A percentile compares a stretch with the other conserved stretches of the same genome.
These are phyloP conservation scores for Rhynchosporium graminicola DNA, from an alignment of 2,329 filamentous ascomycete genomes.

Conservation along the genomic window DNA sequence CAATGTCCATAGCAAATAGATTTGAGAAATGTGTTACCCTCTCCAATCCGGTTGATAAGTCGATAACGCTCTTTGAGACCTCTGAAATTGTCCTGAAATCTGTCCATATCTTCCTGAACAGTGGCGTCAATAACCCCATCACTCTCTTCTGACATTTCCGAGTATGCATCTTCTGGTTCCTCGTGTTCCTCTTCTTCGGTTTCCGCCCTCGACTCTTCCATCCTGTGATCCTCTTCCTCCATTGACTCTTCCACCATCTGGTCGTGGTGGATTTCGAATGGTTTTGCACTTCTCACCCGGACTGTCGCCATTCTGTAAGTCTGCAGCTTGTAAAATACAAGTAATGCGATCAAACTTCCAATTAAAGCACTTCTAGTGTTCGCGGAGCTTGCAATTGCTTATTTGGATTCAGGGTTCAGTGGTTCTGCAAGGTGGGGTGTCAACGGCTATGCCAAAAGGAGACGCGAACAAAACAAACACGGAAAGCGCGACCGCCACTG, in stretches of 20 bases:
- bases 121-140: slow-evolving; percentile 64
- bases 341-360: slow-evolving; percentile 17
- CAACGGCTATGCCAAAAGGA: slow-evolving; percentile 21
- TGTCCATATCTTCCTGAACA: slow-evolving; percentile 84
- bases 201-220: slow-evolving; percentile 43
- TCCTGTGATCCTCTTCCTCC: slow-evolving; percentile 44
- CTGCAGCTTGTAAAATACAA: slow-evolving; percentile 16
- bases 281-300: slow-evolving; percentile 38
- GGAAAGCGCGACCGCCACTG: slow-evolving; percentile 16
- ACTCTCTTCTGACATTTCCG: slow-evolving; percentile 53
- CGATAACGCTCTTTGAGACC: slow-evolving; percentile 83
- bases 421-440: slow-evolving; percentile 14
- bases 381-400: slow-evolving; percentile 28
- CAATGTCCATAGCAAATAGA: slow-evolving; percentile 16
- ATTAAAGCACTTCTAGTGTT: slow-evolving; percentile 14
- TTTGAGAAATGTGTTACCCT: slow-evolving; percentile 59
- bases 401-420: slow-evolving; percentile 27
- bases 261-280: slow-evolving; percentile 45
- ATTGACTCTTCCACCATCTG: slow-evolving; percentile 41
- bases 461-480: slow-evolving; percentile 29
- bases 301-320: slow-evolving; percentile 36
- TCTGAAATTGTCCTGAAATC: slow-evolving; percentile 77
- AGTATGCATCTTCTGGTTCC: slow-evolving; percentile 40
- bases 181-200: slow-evolving; percentile 40
- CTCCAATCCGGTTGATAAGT: slow-evolving; percentile 93